Conservation (phyloP, 202 grass and related monocot genomes). For the Digitaria exilis region DNA sequence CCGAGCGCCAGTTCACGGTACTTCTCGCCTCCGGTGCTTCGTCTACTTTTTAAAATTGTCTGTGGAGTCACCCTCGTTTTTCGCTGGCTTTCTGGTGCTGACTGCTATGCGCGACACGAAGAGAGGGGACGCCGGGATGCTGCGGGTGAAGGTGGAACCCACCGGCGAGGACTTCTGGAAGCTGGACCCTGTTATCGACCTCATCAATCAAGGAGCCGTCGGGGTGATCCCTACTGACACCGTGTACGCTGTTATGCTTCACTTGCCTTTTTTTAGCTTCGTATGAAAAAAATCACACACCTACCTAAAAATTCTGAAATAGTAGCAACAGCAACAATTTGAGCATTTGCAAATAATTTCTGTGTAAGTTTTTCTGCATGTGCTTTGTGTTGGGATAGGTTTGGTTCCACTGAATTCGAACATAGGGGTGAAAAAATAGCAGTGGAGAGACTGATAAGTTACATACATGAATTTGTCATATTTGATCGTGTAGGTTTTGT, state of each 20-base stretch:
- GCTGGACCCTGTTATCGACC: slow-evolving; percentile 69
- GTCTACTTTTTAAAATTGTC: too few relatives aligned
- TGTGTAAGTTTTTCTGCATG: not conserved
- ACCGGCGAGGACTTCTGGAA: slow-evolving; percentile 76
- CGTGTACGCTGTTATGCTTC: too few relatives aligned
- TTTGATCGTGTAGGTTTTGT: not conserved
- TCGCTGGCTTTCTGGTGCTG: not conserved
- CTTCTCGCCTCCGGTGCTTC: not conserved
- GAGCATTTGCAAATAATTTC: not conserved
- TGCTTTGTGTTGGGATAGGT: not conserved
- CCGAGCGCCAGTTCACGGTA: slow-evolving; percentile 77
- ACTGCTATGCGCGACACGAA: slow-evolving; percentile 25
- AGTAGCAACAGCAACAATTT: not conserved
- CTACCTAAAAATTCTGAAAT: not conserved
- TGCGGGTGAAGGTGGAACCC: slow-evolving; percentile 74
- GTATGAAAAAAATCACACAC: not conserved
- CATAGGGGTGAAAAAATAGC: not conserved
- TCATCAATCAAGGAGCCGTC: slow-evolving; percentile 82
- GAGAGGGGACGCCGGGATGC: slow-evolving; percentile 72
- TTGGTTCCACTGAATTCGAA: not conserved
- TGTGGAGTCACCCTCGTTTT: not conserved
- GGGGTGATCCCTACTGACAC: slow-evolving; percentile 90
- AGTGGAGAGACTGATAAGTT: not conserved
- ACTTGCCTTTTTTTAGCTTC: not conserved
- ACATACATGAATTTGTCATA: not conserved